Base-by-base conservation (phyloP, 495 filamentous ascomycete species). In the Paragyromitra xinjiangensis region DNA sequence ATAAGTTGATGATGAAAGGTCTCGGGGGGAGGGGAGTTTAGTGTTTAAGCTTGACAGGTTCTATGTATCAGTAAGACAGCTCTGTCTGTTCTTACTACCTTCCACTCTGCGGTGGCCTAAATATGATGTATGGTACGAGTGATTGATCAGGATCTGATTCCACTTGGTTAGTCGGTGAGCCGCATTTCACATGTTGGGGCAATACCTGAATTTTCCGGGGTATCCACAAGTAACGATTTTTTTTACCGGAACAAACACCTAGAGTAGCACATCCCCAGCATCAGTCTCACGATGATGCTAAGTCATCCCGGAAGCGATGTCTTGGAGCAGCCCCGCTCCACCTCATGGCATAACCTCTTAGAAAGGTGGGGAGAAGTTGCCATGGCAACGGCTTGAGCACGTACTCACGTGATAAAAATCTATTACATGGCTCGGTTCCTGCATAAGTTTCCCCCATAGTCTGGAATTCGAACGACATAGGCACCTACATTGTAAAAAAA, bases 361-460 rank as follows among this genome's bases (percentile, higher is more conserved):
- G 5, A 24, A 22, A 34, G 29, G 29, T n/a, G 16, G 19, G 56
- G 14, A 3, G 65, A 62, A 53, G 64, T 75, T 71, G 39, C 51
- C 50, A 48, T 24, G 59, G 45, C 67, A 76, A 76, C 59, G 16
- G 37, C 16, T 24, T 22, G 3, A 26, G 40, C 59, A 58, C 73
- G 67, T 40, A 11, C 16, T 76, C 73, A 76, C 73, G 68, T 76
- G 73, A 48, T 14, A 7, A 1, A 51, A 51, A 29, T 68, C 14
- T 16, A 48, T 39, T 44, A 12, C 39, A 6, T 58, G 9, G 14
- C 51, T 44, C 14, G 34, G 50, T 69, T 69, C 66, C 66, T 69
- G 65, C 65, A 67, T 67, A n/a, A 42, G n/a, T 2, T 53, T 53
- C 50, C 50, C n/a, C n/a, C 6, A 53, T 22, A n/a, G 5, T 7